Percentiles rank a stretch among this genome's conserved stretches.
phyloP scores from a whole-genome alignment of 768 basidiomycete species.

The Pleurotus pulmonarius region DNA sequence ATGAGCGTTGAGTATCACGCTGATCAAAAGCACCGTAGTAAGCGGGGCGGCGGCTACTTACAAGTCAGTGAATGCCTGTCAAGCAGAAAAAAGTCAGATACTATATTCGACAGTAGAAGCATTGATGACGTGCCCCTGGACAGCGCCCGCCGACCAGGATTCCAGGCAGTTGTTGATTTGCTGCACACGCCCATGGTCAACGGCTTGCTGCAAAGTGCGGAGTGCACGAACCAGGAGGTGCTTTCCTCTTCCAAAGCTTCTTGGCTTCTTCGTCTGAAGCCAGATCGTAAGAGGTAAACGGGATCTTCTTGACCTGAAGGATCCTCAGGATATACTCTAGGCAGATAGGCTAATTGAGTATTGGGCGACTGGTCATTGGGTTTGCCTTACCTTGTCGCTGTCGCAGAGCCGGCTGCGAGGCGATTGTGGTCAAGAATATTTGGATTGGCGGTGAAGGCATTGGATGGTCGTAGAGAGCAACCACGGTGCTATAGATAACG shows the following conservation, averaged over 20 bases:
- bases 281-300: slow-evolving; percentile 78
- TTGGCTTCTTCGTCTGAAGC: slow-evolving; percentile 84
- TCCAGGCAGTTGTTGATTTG: slow-evolving; percentile 82
- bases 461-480: not conserved
- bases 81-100: slow-evolving; percentile 7
- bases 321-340: slow-evolving; percentile 79
- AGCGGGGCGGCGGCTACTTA: slow-evolving; percentile 29
- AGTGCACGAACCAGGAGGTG: slow-evolving; percentile 51
- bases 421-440: slow-evolving; percentile 85
- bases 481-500: not conserved
- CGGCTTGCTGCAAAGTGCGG: not conserved
- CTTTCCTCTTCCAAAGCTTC: slow-evolving; percentile 76
- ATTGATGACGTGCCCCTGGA: slow-evolving; percentile 58
- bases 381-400: slow-evolving; percentile 65
- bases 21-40: slow-evolving; percentile 4
- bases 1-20: slow-evolving; percentile 5
- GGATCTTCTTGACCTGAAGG: slow-evolving; percentile 82
- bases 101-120: slow-evolving; percentile 8
- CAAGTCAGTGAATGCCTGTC: slow-evolving; percentile 72
- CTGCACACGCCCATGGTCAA: slow-evolving; percentile 29
- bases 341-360: not conserved
- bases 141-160: slow-evolving; percentile 75
- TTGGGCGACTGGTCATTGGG: not conserved
- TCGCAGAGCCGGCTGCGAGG: slow-evolving; percentile 71
- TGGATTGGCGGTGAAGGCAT: slow-evolving; percentile 86